phyloP scores from a whole-genome alignment of 2,329 filamentous ascomycete genomes.

The Ascocoryne sarcoides region DNA sequence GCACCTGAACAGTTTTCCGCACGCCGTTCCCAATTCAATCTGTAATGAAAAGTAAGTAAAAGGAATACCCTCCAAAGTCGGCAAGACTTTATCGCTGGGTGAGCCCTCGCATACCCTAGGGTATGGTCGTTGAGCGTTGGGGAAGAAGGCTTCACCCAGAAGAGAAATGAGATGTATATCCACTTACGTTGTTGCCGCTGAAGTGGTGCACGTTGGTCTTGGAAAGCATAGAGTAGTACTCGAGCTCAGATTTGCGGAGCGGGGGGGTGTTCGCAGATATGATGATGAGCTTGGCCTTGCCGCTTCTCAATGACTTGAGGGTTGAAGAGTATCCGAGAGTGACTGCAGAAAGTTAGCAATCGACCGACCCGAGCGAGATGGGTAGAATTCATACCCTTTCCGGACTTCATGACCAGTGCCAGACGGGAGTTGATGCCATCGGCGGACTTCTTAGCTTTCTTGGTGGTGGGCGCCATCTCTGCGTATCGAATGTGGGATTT shows the following conservation, averaged over 20 bases:
- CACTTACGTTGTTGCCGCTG: slow-evolving; percentile 95
- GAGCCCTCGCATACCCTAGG: slow-evolving; percentile 35
- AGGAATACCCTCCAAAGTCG: slow-evolving; percentile 78
- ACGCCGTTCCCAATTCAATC: slow-evolving; percentile 97
- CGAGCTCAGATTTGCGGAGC: slow-evolving; percentile 94
- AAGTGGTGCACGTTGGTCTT: slow-evolving; percentile 98
- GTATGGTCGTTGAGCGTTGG: slow-evolving; percentile 15
- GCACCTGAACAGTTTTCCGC: slow-evolving; percentile 98
- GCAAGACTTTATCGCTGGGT: slow-evolving; percentile 87
- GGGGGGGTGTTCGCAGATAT: slow-evolving; percentile 94
- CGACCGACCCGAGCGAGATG: slow-evolving; percentile 1
- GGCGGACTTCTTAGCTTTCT: slow-evolving; percentile 79
- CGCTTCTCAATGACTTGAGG: slow-evolving; percentile 82
- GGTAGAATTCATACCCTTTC: slow-evolving; percentile 41
- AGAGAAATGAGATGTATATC: slow-evolving; percentile 23
- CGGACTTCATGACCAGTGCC: slow-evolving; percentile 55
- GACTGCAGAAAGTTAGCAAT: slow-evolving; percentile 41
- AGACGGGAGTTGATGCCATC: slow-evolving; percentile 61
- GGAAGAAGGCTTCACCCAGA: slow-evolving; percentile 9
- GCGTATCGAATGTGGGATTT: slow-evolving; percentile 29
- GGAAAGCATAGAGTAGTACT: slow-evolving; percentile 88
- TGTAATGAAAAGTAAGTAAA: slow-evolving; percentile 50
- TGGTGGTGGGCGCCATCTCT: slow-evolving; percentile 36
- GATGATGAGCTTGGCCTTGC: slow-evolving; percentile 98
- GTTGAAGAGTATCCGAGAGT: slow-evolving; percentile 84